These are phyloP conservation scores for Acer negundo DNA, from an alignment of 345 rosid genomes.

Conservation along the genomic window DNA sequence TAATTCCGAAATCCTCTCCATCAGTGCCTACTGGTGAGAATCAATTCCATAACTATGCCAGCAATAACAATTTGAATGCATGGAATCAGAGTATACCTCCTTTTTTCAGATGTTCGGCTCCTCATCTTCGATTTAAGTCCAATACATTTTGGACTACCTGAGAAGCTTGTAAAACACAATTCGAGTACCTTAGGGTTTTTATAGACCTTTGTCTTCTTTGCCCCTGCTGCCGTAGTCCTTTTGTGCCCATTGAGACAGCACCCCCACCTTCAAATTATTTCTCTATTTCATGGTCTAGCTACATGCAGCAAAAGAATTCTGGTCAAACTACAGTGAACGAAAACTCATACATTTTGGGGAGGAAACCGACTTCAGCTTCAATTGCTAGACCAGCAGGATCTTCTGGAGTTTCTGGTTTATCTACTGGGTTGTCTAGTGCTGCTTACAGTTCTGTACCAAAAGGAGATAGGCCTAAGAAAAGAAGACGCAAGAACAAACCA, in stretches of 20 bases:
- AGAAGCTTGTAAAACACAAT: constrained; percentile 34
- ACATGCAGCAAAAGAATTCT: constrained; percentile 17
- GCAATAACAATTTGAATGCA: constrained; percentile 13
- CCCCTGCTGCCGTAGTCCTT: constrained; percentile 37
- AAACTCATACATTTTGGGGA: not conserved
- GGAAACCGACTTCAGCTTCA: constrained; percentile 14
- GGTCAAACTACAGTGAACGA: constrained; percentile 9
- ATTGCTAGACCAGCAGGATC: constrained; percentile 5
- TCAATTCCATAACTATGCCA: constrained; percentile 22
- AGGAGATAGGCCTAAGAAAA: not conserved
- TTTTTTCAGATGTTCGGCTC: constrained; percentile 14
- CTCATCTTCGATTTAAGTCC: constrained; percentile 12
- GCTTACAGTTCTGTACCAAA: not conserved
- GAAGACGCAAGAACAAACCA: not conserved
- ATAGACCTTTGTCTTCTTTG: constrained; percentile 39
- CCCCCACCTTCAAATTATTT: constrained; percentile 33
- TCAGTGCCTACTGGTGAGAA: constrained; percentile 24
- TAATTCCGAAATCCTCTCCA: constrained; percentile 17
- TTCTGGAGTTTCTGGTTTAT: constrained; percentile 1
- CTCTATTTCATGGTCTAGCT: constrained; percentile 10
- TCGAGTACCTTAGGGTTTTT: constrained; percentile 39
- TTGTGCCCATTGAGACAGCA: constrained; percentile 42
- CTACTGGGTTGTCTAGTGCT: not conserved
- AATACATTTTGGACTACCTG: constrained; percentile 55
- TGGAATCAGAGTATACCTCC: constrained; percentile 21